These are phyloP conservation scores for Phytophthora constricta DNA, from an alignment of 352 stramenopile species.

Conservation along the genomic window DNA sequence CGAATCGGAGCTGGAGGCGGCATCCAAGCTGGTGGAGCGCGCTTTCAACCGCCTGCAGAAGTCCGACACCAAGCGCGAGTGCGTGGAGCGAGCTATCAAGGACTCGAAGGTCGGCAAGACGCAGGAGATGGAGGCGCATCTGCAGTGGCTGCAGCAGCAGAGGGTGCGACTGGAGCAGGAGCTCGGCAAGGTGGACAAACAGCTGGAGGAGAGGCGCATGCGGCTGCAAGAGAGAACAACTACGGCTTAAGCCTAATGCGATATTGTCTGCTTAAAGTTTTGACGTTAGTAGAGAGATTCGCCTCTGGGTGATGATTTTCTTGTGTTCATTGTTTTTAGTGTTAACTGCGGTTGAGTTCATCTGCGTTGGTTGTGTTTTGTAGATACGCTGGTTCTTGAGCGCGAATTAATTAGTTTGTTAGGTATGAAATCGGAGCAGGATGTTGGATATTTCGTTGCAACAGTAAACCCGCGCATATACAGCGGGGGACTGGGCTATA, in stretches of 20 bases:
- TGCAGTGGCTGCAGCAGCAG: constrained; percentile 61
- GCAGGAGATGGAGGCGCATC: constrained; percentile 55
- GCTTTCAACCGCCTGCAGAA: constrained; percentile 65
- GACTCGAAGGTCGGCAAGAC: constrained; percentile 40
- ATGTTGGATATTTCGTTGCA: constrained; percentile 11
- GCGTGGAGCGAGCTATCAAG: constrained; percentile 49
- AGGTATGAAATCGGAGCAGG: background rate
- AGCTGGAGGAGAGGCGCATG: constrained; percentile 64
- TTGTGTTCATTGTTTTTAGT: background rate
- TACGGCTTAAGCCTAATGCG: background rate
- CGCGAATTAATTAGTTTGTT: too few species aligned
- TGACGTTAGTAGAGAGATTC: too few species aligned
- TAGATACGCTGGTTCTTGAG: too few species aligned
- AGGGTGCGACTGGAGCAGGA: constrained; percentile 59
- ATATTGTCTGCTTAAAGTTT: background rate
- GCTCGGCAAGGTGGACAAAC: constrained; percentile 48
- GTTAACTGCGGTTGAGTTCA: too few species aligned
- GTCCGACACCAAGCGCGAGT: constrained; percentile 52
- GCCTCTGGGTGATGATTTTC: constrained; percentile 12
- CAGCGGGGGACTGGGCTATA: constrained; percentile 9
- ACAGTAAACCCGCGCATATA: constrained; percentile 36
- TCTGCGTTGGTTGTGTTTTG: too few species aligned
- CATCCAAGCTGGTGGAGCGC: constrained; percentile 68
- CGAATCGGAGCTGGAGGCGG: constrained; percentile 73
- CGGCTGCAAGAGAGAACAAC: constrained; percentile 53